Base-by-base conservation (phyloP, 495 filamentous ascomycete species). In the Lophiostoma macrostomum region DNA sequence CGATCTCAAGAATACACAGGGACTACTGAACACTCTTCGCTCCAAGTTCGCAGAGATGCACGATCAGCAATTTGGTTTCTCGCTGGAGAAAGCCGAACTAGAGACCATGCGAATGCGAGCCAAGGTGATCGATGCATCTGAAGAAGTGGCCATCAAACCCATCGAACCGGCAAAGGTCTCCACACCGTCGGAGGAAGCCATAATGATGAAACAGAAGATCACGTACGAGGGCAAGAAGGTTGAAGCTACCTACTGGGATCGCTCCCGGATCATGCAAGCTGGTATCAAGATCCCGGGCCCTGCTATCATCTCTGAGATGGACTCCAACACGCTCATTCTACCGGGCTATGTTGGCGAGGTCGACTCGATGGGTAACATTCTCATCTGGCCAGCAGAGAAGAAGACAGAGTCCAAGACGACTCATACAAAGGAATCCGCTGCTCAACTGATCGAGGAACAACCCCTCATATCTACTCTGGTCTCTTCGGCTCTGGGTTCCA, bases 241-340 rank as follows among this genome's bases (percentile, higher is more conserved):
- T 24, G 53, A 64, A n/a, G 73, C 72, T 1, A 68, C 64, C 0
- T 44, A 76, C 18, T 77, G 74, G 74, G 65, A 76, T 34, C 71
- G 75, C 10, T 46, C 67, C n/a, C 67, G 69, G 25, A 63, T 77
- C 38, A 71, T 40, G 30, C 64, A 67, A 23, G 60, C 72, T 11
- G 74, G 73, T 5, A 51, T 71, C 4, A 65, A 55, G 23, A 29
- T 77, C 3, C n/a, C 48, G 0, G 75, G 75, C 0, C 75, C 75
- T 6, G 77, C 73, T 32, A 69, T 77, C 22, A 63, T 78, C 37
- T 71, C 67, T 3, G 73, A 78, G 34, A 77, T 75, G 71, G 75
- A 77, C 49, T 76, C 73, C 45, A 78, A 76, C 54, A 77, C 74
- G 0, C 55, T 77, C 0, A 72, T 78, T 23, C 67, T 75, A 18